Percentiles rank a stretch among this genome's conserved stretches.
Conservation (phyloP, 495 filamentous ascomycete species). For the Penicillium odoratum region DNA sequence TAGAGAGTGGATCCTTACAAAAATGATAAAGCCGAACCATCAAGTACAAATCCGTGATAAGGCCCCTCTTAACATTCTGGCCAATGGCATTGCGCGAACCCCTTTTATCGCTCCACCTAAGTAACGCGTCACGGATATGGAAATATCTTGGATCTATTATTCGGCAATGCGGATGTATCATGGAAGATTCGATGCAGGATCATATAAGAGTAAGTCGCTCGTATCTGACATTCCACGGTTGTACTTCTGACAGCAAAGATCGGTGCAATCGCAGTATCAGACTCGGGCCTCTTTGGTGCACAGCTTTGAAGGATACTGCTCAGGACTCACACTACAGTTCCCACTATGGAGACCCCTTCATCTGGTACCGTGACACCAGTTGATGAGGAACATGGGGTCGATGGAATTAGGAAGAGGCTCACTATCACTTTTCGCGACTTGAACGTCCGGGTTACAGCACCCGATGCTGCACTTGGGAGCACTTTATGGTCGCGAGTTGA, state of each 20-base stretch:
- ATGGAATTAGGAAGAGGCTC: conserved; percentile 31
- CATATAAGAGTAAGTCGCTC: not conserved
- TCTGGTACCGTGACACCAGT: conserved; percentile 33
- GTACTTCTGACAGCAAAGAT: not conserved
- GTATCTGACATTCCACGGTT: not conserved
- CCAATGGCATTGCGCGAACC: not conserved
- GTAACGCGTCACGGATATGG: not conserved
- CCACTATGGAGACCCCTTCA: conserved; percentile 35
- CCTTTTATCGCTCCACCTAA: not conserved
- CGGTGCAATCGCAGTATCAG: not conserved
- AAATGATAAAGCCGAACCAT: not conserved
- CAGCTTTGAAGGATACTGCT: not conserved
- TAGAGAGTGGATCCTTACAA: not conserved
- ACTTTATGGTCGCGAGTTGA: conserved; percentile 38
- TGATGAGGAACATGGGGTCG: conserved; percentile 30
- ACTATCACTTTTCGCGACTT: conserved; percentile 41
- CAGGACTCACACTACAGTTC: not conserved
- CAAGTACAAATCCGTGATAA: not conserved
- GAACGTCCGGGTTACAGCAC: conserved; percentile 39
- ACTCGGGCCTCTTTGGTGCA: not conserved
- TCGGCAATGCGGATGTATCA: conserved; percentile 24
- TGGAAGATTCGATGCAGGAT: not conserved
- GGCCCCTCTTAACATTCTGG: not conserved
- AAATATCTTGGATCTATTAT: conserved; percentile 5
- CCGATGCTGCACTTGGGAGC: conserved; percentile 41